phyloP scores from a whole-genome alignment of 2,329 filamentous ascomycete species.

The Tolypocladium endophyticum region DNA sequence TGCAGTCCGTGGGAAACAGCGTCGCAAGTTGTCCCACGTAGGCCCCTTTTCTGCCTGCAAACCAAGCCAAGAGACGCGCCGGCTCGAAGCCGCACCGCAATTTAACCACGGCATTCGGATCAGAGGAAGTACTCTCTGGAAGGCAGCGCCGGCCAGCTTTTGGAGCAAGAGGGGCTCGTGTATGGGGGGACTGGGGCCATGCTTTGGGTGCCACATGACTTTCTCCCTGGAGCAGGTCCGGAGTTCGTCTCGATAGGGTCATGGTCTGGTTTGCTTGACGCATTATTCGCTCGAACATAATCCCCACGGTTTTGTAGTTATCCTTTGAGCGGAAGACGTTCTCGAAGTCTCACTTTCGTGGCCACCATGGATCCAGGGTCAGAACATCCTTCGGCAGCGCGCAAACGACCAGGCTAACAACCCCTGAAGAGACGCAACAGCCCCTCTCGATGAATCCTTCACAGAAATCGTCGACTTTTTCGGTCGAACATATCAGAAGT shows the following conservation, averaged over 20 bases:
- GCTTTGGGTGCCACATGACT: conserved; percentile 20
- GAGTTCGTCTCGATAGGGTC: not conserved
- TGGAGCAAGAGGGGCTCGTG: conserved; percentile 15
- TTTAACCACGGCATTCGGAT: not conserved
- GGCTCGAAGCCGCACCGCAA: not conserved
- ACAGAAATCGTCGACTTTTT: conserved; percentile 49
- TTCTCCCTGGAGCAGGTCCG: conserved; percentile 6
- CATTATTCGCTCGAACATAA: not conserved
- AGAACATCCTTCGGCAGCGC: conserved; percentile 7
- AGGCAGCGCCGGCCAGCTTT: conserved; percentile 11
- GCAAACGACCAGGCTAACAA: conserved; percentile 11
- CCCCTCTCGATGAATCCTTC: conserved; percentile 46
- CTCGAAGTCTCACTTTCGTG: not conserved
- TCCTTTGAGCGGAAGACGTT: not conserved
- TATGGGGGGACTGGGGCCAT: conserved; percentile 20
- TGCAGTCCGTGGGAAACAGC: not conserved
- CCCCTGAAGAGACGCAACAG: conserved; percentile 33
- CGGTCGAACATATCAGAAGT: conserved; percentile 56
- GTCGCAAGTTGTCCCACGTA: not conserved
- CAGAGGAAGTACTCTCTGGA: conserved; percentile 6
- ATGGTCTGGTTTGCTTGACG: not conserved
- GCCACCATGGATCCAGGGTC: conserved; percentile 20
- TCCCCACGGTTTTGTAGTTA: not conserved
- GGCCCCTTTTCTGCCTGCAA: not conserved
- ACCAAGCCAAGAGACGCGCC: not conserved